Percentiles rank a stretch among this genome's conserved stretches.
Evolutionary conservation across 2,329 filamentous ascomycete genomes (phyloP).

Genomic region (Iodosphaeria phyllophila): DNA sequence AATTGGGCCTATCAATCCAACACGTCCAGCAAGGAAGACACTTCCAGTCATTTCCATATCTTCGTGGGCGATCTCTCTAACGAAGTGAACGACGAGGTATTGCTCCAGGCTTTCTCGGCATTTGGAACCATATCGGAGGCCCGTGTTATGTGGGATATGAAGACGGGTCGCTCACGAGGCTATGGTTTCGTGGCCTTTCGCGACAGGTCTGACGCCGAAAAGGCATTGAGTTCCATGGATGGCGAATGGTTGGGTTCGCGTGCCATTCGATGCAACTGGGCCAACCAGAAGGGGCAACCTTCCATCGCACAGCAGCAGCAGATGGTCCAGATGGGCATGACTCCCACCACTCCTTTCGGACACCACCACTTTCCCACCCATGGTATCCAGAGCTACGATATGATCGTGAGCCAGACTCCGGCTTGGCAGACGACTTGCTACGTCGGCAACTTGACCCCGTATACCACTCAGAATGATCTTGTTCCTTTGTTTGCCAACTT

Average conservation of each 20-base stretch:
- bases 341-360: constrained; percentile 85
- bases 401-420: constrained; percentile 87
- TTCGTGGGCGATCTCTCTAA: constrained; percentile 97
- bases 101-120: constrained; percentile 84
- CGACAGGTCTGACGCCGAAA: constrained; percentile 83
- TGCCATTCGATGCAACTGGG: constrained; percentile 98
- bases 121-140: constrained; percentile 95
- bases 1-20: constrained; percentile 99
- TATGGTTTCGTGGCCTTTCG: constrained; percentile 98
- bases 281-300: constrained; percentile 98
- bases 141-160: constrained; percentile 99
- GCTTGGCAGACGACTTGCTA: constrained; percentile 98
- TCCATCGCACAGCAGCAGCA: constrained; percentile 96
- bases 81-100: constrained; percentile 92
- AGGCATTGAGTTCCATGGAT: constrained; percentile 93
- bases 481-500: constrained; percentile 99
- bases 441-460: constrained; percentile 91
- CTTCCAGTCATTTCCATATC: constrained; percentile 95
- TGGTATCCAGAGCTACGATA: constrained; percentile 91
- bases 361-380: constrained; percentile 97
- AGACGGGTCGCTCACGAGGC: constrained; percentile 89
- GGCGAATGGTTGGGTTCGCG: constrained; percentile 97
- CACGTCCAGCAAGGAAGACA: constrained; percentile 86
- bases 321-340: constrained; percentile 96
- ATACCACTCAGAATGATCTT: constrained; percentile 90